Percentiles rank a stretch among this genome's conserved stretches.
These are phyloP conservation scores for Lactifluus rugatus DNA, from an alignment of 768 basidiomycete species.

Conservation along the genomic window DNA sequence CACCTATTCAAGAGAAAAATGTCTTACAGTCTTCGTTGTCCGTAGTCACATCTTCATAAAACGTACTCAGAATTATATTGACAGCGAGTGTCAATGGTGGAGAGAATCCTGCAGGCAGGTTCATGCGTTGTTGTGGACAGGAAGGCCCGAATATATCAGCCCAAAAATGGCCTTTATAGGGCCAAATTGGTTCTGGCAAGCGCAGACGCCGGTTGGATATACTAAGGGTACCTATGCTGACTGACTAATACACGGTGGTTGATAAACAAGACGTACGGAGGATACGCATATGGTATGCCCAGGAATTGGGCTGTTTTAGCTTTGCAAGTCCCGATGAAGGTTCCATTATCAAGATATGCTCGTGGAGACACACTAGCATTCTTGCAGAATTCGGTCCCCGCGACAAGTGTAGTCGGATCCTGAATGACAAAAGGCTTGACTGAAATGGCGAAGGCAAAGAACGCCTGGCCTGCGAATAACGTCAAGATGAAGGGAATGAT, in stretches of 20 bases:
- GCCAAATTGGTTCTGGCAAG: too few relatives aligned
- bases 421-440: neutral
- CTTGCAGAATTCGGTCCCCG: neutral
- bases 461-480: neutral
- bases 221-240: too few relatives aligned
- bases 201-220: too few relatives aligned
- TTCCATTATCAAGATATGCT: conserved; percentile 21
- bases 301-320: conserved; percentile 18
- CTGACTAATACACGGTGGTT: neutral
- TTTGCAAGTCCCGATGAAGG: conserved; percentile 19
- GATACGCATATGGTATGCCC: conserved; percentile 26
- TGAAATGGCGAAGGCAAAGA: neutral
- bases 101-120: too few relatives aligned
- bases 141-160: too few relatives aligned
- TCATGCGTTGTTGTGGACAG: too few relatives aligned
- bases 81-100: too few relatives aligned
- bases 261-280: conserved; percentile 21
- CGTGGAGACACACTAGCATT: conserved; percentile 1
- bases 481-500: neutral
- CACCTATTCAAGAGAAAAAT: neutral
- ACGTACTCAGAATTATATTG: too few relatives aligned
- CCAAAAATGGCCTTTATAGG: too few relatives aligned
- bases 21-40: too few relatives aligned
- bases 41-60: too few relatives aligned
- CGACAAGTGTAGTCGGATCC: neutral